Percentiles rank a stretch among this genome's conserved stretches.
These are phyloP conservation scores for Trifolium fragiferum DNA, from an alignment of 306 rosid species.

Conservation along the genomic window DNA sequence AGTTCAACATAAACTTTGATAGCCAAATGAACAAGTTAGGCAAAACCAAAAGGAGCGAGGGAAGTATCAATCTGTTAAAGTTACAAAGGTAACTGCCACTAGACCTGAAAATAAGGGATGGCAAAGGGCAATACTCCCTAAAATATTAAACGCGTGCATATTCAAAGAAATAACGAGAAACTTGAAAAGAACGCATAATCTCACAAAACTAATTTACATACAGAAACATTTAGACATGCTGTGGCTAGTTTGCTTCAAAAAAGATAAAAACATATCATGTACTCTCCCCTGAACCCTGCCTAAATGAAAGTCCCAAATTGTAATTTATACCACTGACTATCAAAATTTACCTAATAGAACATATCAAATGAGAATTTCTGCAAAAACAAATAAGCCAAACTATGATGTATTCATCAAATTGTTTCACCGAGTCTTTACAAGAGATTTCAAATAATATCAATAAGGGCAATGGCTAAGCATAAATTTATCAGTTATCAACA, in stretches of 20 bases:
- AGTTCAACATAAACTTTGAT: background rate
- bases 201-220: constrained; percentile 23
- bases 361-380: background rate
- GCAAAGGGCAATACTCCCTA: background rate
- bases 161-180: background rate
- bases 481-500: constrained; percentile 6
- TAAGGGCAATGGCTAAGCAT: background rate
- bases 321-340: background rate
- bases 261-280: constrained; percentile 6
- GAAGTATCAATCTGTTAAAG: background rate
- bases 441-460: background rate
- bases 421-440: background rate
- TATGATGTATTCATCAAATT: constrained; percentile 21
- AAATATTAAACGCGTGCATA: background rate
- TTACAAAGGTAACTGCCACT: background rate
- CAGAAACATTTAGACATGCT: constrained; percentile 8
- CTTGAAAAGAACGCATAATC: background rate
- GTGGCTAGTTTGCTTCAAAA: constrained; percentile 15
- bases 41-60: background rate
- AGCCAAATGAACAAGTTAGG: background rate
- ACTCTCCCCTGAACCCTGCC: background rate
- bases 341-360: constrained; percentile 8
- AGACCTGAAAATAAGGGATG: background rate
- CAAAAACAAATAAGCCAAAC: background rate
- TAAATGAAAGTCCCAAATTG: constrained; percentile 2